These are phyloP conservation scores for Aspergillus felis DNA, from an alignment of 2,329 filamentous ascomycete species.

Conservation along the genomic window DNA sequence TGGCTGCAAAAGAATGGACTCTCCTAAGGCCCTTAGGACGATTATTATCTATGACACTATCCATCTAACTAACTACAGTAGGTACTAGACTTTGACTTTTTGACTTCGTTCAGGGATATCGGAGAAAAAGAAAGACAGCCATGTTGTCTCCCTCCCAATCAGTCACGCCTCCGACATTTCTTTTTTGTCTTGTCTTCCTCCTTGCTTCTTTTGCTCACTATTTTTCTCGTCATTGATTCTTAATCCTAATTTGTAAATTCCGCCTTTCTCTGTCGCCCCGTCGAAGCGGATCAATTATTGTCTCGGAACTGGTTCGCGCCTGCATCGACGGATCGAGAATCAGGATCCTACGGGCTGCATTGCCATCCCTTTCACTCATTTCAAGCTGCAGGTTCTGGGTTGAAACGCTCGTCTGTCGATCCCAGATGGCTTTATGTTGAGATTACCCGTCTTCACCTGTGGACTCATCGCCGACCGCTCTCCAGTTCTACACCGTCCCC, in stretches of 20 bases:
- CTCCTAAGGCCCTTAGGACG: not conserved
- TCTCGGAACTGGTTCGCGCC: conserved; percentile 8
- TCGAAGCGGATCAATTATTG: not conserved
- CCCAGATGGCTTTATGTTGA: conserved; percentile 8
- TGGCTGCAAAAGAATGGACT: not conserved
- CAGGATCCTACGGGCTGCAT: not conserved
- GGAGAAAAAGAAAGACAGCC: not conserved
- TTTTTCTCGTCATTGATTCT: not conserved
- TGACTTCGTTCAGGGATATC: not conserved
- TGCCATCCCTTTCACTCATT: conserved; percentile 4
- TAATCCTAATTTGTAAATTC: conserved; percentile 4
- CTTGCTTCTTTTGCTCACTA: not conserved
- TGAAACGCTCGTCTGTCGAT: not conserved
- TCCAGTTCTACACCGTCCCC: not conserved
- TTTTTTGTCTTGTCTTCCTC: not conserved
- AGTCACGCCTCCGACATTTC: not conserved
- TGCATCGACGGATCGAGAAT: conserved; percentile 4
- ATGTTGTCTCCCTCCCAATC: not conserved
- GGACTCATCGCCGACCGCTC: not conserved
- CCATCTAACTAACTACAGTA: not conserved
- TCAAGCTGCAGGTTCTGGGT: not conserved
- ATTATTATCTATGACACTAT: not conserved
- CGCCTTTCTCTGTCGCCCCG: not conserved
- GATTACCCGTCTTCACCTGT: not conserved
- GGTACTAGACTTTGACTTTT: too few species aligned